phyloP scores from a whole-genome alignment of 2,329 filamentous ascomycete genomes.

The Neopestalotiopsis sp. region DNA sequence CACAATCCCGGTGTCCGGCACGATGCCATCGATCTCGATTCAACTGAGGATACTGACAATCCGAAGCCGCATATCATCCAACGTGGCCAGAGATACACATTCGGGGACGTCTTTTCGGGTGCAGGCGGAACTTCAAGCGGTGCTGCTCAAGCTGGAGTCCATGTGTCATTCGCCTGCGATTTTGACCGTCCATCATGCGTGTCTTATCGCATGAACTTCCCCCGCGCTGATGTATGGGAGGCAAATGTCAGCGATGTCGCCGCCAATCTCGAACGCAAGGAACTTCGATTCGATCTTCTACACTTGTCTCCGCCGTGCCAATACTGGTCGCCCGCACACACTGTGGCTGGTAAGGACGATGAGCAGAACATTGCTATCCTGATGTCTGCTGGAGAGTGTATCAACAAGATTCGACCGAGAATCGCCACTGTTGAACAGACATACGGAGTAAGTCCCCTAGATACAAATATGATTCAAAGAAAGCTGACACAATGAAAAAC shows the following conservation, averaged over 20 bases:
- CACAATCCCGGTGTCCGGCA: constrained; percentile 34
- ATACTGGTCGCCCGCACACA: constrained; percentile 73
- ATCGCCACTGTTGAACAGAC: constrained; percentile 81
- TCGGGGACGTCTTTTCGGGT: constrained; percentile 76
- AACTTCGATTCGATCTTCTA: constrained; percentile 63
- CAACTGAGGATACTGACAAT: background rate
- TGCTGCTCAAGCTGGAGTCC: constrained; percentile 60
- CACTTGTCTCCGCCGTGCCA: constrained; percentile 81
- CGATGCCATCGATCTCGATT: constrained; percentile 31
- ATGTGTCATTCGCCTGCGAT: constrained; percentile 67
- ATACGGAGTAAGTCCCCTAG: constrained; percentile 51
- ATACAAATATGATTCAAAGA: background rate
- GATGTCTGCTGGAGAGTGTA: constrained; percentile 53
- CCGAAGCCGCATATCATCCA: background rate
- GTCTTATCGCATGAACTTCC: constrained; percentile 65
- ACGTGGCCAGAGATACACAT: constrained; percentile 60
- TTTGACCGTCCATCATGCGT: constrained; percentile 55
- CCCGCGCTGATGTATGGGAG: constrained; percentile 48
- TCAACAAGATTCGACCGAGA: constrained; percentile 63
- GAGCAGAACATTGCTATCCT: constrained; percentile 67
- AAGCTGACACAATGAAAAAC: background rate
- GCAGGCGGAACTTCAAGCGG: constrained; percentile 74
- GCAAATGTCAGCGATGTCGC: constrained; percentile 53
- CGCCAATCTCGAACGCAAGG: constrained; percentile 24
- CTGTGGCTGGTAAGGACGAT: constrained; percentile 58